A percentile compares a stretch with the other conserved stretches of the same genome.
These are phyloP conservation scores for Microbotryum scabiosae DNA, from an alignment of 1,284 basidiomycete species.

Conservation along the genomic window DNA sequence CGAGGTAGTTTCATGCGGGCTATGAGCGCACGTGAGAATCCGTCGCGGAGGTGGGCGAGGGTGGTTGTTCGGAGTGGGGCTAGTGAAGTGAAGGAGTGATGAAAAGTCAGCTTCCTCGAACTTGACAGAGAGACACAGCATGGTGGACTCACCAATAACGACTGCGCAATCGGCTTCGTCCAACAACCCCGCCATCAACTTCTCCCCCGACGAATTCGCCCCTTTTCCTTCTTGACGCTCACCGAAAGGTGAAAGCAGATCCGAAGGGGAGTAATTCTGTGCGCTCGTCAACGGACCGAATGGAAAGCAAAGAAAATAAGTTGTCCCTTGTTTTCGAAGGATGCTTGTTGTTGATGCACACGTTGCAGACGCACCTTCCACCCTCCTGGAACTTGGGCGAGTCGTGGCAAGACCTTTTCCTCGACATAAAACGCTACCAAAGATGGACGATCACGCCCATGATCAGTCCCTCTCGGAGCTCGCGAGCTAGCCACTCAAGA, in stretches of 20 bases:
- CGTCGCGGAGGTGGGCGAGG: constrained; percentile 73
- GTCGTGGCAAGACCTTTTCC: constrained; percentile 39
- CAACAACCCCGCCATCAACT: constrained; percentile 15
- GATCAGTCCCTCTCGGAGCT: too few relatives aligned
- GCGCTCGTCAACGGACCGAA: too few relatives aligned
- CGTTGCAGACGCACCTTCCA: constrained; percentile 10
- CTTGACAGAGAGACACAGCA: background rate
- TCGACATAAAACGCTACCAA: constrained; percentile 88
- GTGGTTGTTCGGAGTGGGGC: constrained; percentile 74
- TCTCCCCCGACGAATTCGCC: constrained; percentile 7
- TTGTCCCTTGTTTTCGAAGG: too few relatives aligned
- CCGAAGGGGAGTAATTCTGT: constrained; percentile 14
- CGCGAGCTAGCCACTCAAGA: too few relatives aligned
- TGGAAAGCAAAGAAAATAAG: too few relatives aligned
- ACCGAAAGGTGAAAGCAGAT: constrained; percentile 9
- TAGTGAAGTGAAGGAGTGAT: constrained; percentile 37
- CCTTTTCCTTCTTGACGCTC: background rate
- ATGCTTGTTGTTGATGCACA: background rate
- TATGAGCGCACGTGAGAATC: constrained; percentile 67
- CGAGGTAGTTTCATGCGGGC: constrained; percentile 52
- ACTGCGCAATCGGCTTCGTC: constrained; percentile 24
- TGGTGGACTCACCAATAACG: constrained; percentile 16
- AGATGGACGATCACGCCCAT: too few relatives aligned
- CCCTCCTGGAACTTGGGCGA: constrained; percentile 5
- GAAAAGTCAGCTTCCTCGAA: background rate